Evolutionary conservation across 129 eudicot genomes (phyloP), one percentile per base, ranked within the genome.

Genomic region (Logfia minima): DNA sequence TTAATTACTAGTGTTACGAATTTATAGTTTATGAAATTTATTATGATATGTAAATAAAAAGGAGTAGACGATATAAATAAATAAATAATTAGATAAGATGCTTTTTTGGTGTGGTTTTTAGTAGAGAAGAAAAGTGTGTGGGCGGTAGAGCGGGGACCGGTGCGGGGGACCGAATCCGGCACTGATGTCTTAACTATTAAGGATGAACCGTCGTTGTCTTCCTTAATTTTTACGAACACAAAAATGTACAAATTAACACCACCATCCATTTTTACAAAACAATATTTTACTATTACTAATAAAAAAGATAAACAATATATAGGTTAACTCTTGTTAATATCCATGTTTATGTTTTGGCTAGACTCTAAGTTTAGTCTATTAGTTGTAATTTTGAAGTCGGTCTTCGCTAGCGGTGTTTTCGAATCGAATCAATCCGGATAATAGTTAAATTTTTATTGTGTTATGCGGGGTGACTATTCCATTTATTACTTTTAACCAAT

Each of bases 151-250:
- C 73, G 87, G 84, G 89, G 83, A 81, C 88, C 83, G 85, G 72
- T 19, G 69, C 74, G 58, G 77, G 70, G 77, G 65, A 74, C 79
- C 80, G 74, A 72, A 76, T 79, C 88, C 83, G 83, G 82, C 91
- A 82, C 56, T 76, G 80, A 80, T 82, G 82, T 79, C 85, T 82
- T 79, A 79, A 84, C 83, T 84, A 69, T 68, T 58, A 79, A 70
- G 79, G 79, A 77, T 84, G 86, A 82, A 72, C 80, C 75, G 88
- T 88, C 90, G 61, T 82, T 88, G 82, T 88, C 93, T 22, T 79
- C 71, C 82, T 68, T 85, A 28, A 67, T 66, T 80, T 75, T 74
- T 80, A 75, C 75, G 75, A 59, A 78, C 73, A 79, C 3, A 60
- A 78, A 71, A 35, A 18, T 68, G 55, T 55, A 21, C 21, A 52